Evolutionary conservation across 768 basidiomycete species (phyloP).

Genomic region (Psilocybe sp.): DNA sequence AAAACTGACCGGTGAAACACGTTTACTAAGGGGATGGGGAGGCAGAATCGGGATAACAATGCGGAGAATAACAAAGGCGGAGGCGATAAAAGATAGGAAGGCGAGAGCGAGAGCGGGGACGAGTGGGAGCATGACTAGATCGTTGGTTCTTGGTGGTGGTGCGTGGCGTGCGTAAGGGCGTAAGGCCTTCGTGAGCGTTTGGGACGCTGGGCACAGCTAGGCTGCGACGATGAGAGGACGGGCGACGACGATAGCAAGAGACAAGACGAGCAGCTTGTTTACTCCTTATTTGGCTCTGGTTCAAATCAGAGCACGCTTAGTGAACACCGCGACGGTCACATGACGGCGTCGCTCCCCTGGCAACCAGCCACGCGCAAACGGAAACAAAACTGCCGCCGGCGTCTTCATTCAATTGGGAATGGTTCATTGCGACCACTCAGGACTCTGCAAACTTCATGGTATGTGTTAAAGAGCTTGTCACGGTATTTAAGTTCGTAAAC

Average conservation of each 20-base stretch:
- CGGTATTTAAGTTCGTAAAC: too few species aligned
- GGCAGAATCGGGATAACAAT: slow-evolving; percentile 75
- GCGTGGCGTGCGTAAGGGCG: slow-evolving; percentile 46
- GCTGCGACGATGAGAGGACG: slow-evolving; percentile 24
- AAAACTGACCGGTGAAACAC: slow-evolving; percentile 64
- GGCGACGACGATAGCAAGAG: slow-evolving; percentile 17
- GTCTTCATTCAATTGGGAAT: too few species aligned
- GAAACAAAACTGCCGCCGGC: too few species aligned
- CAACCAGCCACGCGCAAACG: slow-evolving; percentile 1
- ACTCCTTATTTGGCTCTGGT: slow-evolving; percentile 36
- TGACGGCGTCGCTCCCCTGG: slow-evolving; percentile 21
- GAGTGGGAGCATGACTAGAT: slow-evolving; percentile 60
- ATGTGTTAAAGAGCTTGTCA: too few species aligned
- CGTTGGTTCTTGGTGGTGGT: slow-evolving; percentile 31
- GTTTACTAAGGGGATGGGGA: slow-evolving; percentile 68
- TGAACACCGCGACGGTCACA: slow-evolving; percentile 26
- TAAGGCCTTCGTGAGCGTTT: slow-evolving; percentile 39
- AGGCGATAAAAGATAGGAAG: slow-evolving; percentile 69
- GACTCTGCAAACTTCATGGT: too few species aligned
- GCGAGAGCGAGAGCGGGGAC: slow-evolving; percentile 63
- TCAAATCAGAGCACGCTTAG: slow-evolving; percentile 28
- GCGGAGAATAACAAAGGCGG: slow-evolving; percentile 73
- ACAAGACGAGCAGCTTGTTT: slow-evolving; percentile 23
- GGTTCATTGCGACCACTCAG: too few species aligned
- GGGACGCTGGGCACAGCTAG: slow-evolving; percentile 27